Percentiles rank a stretch among this genome's conserved stretches.
Conservation (phyloP, 2,329 filamentous ascomycete species). For the Microthyrium microscopicum region DNA sequence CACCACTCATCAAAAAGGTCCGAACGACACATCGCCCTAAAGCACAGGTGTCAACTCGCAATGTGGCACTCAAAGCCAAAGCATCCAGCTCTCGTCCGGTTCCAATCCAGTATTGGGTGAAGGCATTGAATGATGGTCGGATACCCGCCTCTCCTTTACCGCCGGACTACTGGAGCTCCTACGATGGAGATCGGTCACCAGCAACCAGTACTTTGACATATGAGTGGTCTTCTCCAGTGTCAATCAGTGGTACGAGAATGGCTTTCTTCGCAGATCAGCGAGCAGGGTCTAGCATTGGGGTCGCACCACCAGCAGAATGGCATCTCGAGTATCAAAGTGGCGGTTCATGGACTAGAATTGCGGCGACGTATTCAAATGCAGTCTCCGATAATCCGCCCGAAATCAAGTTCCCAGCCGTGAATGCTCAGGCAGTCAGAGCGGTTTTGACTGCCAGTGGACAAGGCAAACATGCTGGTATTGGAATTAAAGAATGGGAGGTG, state of each 20-base stretch:
- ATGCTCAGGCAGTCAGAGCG: conserved; percentile 7
- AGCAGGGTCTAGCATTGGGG: conserved; percentile 9
- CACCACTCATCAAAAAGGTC: conserved; percentile 15
- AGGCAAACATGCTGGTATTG: conserved; percentile 8
- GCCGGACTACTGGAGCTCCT: conserved; percentile 24
- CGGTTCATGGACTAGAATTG: conserved; percentile 11
- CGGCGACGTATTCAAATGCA: conserved; percentile 13
- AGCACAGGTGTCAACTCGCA: conserved; percentile 13
- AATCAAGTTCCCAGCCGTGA: conserved; percentile 13
- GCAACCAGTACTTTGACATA: conserved; percentile 17
- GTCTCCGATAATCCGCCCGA: conserved; percentile 15
- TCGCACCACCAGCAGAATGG: conserved; percentile 10
- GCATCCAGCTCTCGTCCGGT: conserved; percentile 13
- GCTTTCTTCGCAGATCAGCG: conserved; percentile 10
- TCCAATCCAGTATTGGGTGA: conserved; percentile 24
- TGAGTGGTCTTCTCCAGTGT: conserved; percentile 16
- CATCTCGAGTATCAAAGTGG: conserved; percentile 9
- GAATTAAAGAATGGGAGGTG: conserved; percentile 10
- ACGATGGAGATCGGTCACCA: conserved; percentile 17
- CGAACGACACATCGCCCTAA: conserved; percentile 15
- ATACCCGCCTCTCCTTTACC: conserved; percentile 19
- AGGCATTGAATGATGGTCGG: conserved; percentile 18
- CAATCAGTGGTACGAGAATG: conserved; percentile 12
- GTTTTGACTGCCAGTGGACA: conserved; percentile 8
- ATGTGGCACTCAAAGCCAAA: conserved; percentile 17